Percentiles rank a stretch among this genome's conserved stretches.
These are phyloP conservation scores for Mallotus nudiflorus DNA, from an alignment of 345 rosid species.

Conservation along the genomic window DNA sequence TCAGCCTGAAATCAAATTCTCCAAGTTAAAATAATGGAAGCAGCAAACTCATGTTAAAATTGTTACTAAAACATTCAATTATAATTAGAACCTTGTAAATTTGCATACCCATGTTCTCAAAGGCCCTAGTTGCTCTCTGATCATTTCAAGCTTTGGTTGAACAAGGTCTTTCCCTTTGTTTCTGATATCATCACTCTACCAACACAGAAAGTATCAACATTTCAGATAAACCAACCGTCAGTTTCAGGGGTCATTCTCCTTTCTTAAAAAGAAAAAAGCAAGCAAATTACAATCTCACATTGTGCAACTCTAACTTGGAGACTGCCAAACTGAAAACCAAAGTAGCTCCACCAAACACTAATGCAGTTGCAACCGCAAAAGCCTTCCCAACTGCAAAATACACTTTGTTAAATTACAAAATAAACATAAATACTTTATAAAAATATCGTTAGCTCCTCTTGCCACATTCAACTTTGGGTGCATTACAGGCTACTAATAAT, in stretches of 20 bases:
- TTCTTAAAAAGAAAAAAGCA: background rate
- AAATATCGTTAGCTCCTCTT: no score
- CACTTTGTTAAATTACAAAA: no score
- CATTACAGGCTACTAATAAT: no score
- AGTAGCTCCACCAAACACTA: constrained; percentile 77
- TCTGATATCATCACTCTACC: constrained; percentile 62
- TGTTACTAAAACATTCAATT: background rate
- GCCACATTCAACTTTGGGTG: no score
- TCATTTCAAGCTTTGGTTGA: constrained; percentile 55
- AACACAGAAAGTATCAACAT: background rate
- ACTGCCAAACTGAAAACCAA: constrained; percentile 53
- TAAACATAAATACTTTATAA: no score
- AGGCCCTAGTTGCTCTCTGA: constrained; percentile 63
- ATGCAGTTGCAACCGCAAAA: constrained; percentile 65
- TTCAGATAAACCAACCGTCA: background rate
- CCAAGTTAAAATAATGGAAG: background rate
- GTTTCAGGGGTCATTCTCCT: background rate
- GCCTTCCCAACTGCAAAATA: constrained; percentile 74
- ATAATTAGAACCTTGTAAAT: background rate
- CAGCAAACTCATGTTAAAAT: background rate
- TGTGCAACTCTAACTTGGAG: constrained; percentile 62
- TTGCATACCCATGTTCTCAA: constrained; percentile 67
- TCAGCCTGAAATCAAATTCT: constrained; percentile 47
- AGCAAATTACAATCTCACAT: constrained; percentile 38
- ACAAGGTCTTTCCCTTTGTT: constrained; percentile 57